Percentiles rank a stretch among this genome's conserved stretches.
Conservation (phyloP, 2,329 filamentous ascomycete species). For the Colletotrichum tropicale region DNA sequence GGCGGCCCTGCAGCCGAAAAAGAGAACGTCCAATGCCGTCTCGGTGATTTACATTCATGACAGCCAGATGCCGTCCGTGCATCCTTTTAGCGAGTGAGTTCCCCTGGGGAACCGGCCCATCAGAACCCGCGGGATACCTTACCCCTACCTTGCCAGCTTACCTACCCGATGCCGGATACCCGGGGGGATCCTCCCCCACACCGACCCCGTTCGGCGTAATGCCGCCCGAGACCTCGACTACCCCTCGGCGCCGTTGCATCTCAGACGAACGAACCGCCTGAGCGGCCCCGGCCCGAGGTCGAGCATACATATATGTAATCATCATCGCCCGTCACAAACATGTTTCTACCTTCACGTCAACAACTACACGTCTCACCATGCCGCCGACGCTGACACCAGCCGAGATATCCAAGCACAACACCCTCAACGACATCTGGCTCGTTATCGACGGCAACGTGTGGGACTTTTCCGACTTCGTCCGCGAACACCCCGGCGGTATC, state of each 20-base stretch:
- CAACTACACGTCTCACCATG: background rate
- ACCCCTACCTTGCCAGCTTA: background rate
- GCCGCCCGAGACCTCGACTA: constrained; percentile 3
- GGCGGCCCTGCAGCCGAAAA: background rate
- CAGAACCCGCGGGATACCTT: background rate
- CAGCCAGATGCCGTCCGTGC: background rate
- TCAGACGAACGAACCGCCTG: background rate
- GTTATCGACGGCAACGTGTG: constrained; percentile 69
- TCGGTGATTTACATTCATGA: constrained; percentile 1
- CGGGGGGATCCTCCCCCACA: background rate
- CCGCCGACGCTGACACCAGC: constrained; percentile 36
- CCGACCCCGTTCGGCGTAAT: constrained; percentile 8
- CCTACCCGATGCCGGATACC: background rate
- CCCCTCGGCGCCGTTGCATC: background rate
- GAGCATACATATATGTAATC: background rate
- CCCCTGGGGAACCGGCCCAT: background rate
- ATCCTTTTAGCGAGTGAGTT: background rate
- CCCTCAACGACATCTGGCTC: constrained; percentile 63
- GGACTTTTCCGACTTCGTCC: constrained; percentile 68
- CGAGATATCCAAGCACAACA: constrained; percentile 51
- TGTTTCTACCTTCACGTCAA: background rate
- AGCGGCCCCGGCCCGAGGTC: background rate
- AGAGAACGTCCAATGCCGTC: background rate
- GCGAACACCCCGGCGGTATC: constrained; percentile 38
- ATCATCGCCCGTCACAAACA: background rate